phyloP scores from a whole-genome alignment of 2,329 filamentous ascomycete genomes.

The Monilinia polystroma region DNA sequence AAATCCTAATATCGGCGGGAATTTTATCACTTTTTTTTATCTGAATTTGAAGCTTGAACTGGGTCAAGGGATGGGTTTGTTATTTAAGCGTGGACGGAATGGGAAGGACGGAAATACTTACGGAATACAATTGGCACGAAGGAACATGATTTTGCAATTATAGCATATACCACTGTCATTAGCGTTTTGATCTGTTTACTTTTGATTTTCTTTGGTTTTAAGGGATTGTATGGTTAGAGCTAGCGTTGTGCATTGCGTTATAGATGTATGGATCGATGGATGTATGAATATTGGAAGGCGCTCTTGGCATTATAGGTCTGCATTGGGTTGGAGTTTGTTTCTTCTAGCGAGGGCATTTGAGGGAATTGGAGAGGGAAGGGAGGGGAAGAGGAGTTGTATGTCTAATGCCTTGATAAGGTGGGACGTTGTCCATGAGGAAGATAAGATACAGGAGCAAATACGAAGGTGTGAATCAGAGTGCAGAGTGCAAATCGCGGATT shows the following conservation, averaged over 20 bases:
- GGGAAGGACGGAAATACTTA: not conserved
- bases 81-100: conserved; percentile 4
- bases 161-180: conserved; percentile 26
- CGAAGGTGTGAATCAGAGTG: not conserved
- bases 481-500: not conserved
- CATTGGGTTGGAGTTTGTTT: conserved; percentile 3
- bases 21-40: not conserved
- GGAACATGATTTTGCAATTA: conserved; percentile 16
- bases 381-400: not conserved
- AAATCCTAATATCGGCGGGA: not conserved
- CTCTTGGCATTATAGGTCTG: not conserved
- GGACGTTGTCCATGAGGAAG: not conserved
- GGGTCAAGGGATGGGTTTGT: not conserved
- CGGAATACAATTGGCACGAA: conserved; percentile 5
- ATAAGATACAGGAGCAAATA: too few species aligned
- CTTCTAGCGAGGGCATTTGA: not conserved
- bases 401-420: not conserved
- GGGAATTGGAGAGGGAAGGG: too few species aligned
- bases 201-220: conserved; percentile 2
- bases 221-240: conserved; percentile 7
- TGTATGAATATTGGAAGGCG: conserved; percentile 14
- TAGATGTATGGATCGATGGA: conserved; percentile 3
- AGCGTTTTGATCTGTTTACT: conserved; percentile 23
- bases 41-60: conserved; percentile 11
- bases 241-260: not conserved